Evolutionary conservation across 1,284 basidiomycete species (phyloP), one percentile per base, ranked within the genome.

Genomic region (Macrocybe sp.): DNA sequence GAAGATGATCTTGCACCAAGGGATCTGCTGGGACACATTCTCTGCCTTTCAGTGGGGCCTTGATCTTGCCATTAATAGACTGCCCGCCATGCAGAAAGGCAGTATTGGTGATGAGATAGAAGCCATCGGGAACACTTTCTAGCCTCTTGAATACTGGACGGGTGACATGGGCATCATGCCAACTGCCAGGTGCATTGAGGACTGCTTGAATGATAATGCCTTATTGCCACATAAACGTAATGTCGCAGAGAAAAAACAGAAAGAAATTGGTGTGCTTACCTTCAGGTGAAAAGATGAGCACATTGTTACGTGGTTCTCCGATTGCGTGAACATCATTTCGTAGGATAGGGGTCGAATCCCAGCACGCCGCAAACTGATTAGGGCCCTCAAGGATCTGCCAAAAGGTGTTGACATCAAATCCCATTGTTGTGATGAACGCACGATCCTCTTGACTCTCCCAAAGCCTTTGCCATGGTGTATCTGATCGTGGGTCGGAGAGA

Each of bases 361-460:
- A 78, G 0, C 8, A 16, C 0, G 42, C 16, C 0, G 38, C 54
- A 55, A 76, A 76, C 1, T 72, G 70, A 6, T 41, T 38, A 36
- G 34, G 9, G n/a, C n/a, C n/a, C 0, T 46, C 35, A 0, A 76
- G 56, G 14, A 78, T 60, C 12, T 53, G 55, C 4, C 66, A 3
- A 53, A 76, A 76, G 0, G 68, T 70, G 0, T 46, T 46, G 0
- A 65, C 62, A 62, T 76, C 64, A 41, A 76, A 53, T 0, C 74
- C 72, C 72, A 77, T 75, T 0, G 69, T 75, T 0, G 70, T 75
- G 38, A 77, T 74, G 50, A 64, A 77, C 5, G 70, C 75, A 0
- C 64, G 52, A 48, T 75, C 66, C 53, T 60, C 61, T 8, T 48
- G 51, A 39, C 60, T 62, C 0, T 50, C 22, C 40, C 59, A 66